These are phyloP conservation scores for Gentiana straminea DNA, from an alignment of 257 asterid genomes.

Conservation along the genomic window DNA sequence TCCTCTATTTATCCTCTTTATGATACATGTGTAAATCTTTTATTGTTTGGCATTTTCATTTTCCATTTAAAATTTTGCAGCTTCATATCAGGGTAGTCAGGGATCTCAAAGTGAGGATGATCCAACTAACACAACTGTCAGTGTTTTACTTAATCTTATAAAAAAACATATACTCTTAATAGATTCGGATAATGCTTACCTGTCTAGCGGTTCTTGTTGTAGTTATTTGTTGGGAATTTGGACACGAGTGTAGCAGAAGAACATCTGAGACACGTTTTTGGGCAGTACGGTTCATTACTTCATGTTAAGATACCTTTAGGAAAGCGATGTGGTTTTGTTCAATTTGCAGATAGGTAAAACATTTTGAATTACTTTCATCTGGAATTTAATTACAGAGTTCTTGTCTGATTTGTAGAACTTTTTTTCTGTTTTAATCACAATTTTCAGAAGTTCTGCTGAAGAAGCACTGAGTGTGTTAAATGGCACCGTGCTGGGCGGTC, in stretches of 20 bases:
- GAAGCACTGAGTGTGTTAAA: conserved; percentile 56
- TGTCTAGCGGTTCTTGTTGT: conserved; percentile 13
- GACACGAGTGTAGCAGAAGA: conserved; percentile 79
- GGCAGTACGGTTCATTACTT: conserved; percentile 64
- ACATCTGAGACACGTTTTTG: conserved; percentile 66
- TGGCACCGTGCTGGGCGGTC: conserved; percentile 67
- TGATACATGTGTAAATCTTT: background rate
- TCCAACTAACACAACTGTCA: conserved; percentile 84
- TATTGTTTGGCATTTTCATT: no score
- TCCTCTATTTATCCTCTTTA: background rate
- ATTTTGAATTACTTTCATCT: background rate
- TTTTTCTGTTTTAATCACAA: conserved; percentile 5
- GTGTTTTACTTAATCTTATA: conserved; percentile 16
- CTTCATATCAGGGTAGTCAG: conserved; percentile 63
- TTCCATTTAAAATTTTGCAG: conserved; percentile 31
- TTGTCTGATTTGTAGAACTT: background rate
- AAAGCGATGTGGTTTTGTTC: conserved; percentile 93
- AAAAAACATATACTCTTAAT: no score
- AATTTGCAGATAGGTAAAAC: conserved; percentile 62
- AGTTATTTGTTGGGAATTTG: conserved; percentile 92
- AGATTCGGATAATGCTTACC: background rate
- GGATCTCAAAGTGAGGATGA: conserved; percentile 86
- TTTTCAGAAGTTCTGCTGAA: conserved; percentile 58
- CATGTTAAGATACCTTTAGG: conserved; percentile 86
- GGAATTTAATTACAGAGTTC: background rate